phyloP scores from a whole-genome alignment of 306 rosid genomes.

The Mimosa bimucronata region DNA sequence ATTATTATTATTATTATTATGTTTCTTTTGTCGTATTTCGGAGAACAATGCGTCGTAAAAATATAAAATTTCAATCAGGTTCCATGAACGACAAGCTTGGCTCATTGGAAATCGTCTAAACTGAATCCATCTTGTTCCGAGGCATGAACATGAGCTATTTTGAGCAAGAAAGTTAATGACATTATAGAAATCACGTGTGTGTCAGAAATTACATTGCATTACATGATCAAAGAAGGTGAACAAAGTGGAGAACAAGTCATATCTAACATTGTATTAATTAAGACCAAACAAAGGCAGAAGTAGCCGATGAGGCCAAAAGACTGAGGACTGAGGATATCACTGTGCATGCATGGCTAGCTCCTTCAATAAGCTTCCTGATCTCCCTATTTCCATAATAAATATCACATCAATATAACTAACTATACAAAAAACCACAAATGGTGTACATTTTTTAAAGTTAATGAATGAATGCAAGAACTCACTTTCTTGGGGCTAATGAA shows the following conservation, averaged over 20 bases:
- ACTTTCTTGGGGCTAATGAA: constrained; percentile 57
- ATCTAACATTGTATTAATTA: not conserved
- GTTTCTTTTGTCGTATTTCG: not conserved
- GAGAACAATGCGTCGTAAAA: not conserved
- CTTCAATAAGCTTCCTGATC: constrained; percentile 20
- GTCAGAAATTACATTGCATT: not conserved
- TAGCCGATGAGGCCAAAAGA: not conserved
- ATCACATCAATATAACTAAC: not conserved
- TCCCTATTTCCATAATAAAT: not conserved
- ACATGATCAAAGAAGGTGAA: not conserved
- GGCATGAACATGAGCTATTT: not conserved
- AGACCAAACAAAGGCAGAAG: not conserved
- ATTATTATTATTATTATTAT: not conserved
- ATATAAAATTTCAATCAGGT: not conserved
- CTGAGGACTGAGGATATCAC: not conserved
- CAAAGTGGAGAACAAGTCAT: not conserved
- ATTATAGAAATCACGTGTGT: not conserved
- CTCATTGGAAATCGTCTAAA: not conserved
- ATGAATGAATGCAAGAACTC: constrained; percentile 16
- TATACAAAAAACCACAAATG: not conserved
- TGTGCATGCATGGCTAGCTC: not conserved
- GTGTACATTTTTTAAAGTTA: not conserved
- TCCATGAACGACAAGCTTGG: not conserved
- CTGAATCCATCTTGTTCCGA: not conserved
- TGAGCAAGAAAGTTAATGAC: not conserved